These are phyloP conservation scores for Penicillium silybi DNA, from an alignment of 495 filamentous ascomycete genomes.

Conservation along the genomic window DNA sequence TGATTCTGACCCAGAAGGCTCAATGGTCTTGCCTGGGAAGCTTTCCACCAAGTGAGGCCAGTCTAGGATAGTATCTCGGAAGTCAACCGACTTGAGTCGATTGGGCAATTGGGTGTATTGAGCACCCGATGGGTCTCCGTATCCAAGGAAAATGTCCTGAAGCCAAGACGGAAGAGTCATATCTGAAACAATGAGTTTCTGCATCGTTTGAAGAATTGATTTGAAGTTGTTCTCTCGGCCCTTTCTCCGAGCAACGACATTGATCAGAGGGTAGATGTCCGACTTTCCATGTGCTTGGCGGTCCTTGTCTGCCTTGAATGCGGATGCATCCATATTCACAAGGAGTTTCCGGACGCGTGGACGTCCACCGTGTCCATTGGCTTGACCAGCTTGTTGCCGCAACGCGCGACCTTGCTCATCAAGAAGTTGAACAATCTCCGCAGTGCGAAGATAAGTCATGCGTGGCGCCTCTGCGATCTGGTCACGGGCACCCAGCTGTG, in stretches of 20 bases:
- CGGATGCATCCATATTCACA: slow-evolving; percentile 73
- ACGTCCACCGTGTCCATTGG: slow-evolving; percentile 50
- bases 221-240: slow-evolving; percentile 97
- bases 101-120: slow-evolving; percentile 81
- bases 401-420: slow-evolving; percentile 82
- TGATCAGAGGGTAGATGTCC: slow-evolving; percentile 81
- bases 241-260: slow-evolving; percentile 79
- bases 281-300: slow-evolving; percentile 57
- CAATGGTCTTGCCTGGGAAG: slow-evolving; percentile 77
- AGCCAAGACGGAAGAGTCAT: slow-evolving; percentile 87
- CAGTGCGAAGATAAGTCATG: slow-evolving; percentile 71
- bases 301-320: slow-evolving; percentile 77
- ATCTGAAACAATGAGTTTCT: slow-evolving; percentile 78
- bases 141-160: slow-evolving; percentile 94
- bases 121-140: slow-evolving; percentile 85
- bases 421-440: slow-evolving; percentile 81
- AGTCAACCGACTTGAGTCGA: slow-evolving; percentile 73
- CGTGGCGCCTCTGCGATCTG: slow-evolving; percentile 49
- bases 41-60: slow-evolving; percentile 93
- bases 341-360: slow-evolving; percentile 65
- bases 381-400: slow-evolving; percentile 52
- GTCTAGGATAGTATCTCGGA: slow-evolving; percentile 88
- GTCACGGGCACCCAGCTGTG: slow-evolving; percentile 52
- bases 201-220: slow-evolving; percentile 85
- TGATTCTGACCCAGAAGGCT: slow-evolving; percentile 64